These are phyloP conservation scores for Lactifluus subvellereus DNA, from an alignment of 768 basidiomycete species.

Conservation along the genomic window DNA sequence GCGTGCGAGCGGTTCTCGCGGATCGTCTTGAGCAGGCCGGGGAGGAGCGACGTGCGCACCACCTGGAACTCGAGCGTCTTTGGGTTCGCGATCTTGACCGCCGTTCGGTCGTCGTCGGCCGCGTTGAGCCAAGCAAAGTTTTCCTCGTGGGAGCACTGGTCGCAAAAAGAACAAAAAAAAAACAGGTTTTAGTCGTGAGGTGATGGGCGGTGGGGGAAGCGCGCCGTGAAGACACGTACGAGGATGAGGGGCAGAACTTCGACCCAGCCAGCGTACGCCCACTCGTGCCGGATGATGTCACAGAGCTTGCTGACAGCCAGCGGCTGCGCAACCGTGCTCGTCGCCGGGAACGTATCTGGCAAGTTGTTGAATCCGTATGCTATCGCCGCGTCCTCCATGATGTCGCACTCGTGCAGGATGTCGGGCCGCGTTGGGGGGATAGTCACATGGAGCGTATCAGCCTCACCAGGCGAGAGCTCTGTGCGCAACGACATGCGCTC, in stretches of 20 bases:
- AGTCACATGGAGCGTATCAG: slow-evolving; percentile 66
- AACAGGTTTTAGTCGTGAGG: not conserved
- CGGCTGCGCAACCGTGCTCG: slow-evolving; percentile 92
- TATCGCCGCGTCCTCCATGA: slow-evolving; percentile 97
- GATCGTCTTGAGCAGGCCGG: slow-evolving; percentile 93
- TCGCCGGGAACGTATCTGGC: slow-evolving; percentile 84
- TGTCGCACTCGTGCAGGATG: slow-evolving; percentile 95
- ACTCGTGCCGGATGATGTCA: slow-evolving; percentile 84
- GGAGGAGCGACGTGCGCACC: slow-evolving; percentile 91
- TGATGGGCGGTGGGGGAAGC: too few species aligned
- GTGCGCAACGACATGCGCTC: slow-evolving; percentile 76
- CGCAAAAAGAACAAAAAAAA: not conserved
- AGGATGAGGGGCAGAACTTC: slow-evolving; percentile 93
- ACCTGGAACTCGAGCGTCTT: slow-evolving; percentile 98
- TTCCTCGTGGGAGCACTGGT: slow-evolving; percentile 95
- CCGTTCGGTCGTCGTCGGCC: slow-evolving; percentile 70
- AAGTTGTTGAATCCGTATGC: slow-evolving; percentile 98
- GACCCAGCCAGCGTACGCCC: slow-evolving; percentile 93
- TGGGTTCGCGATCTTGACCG: slow-evolving; percentile 92
- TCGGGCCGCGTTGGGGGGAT: slow-evolving; percentile 97
- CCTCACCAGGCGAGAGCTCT: slow-evolving; percentile 43
- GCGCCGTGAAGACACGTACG: slow-evolving; percentile 40
- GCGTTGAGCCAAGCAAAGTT: slow-evolving; percentile 94
- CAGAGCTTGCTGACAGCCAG: slow-evolving; percentile 83
- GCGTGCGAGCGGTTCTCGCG: slow-evolving; percentile 94